phyloP scores from a whole-genome alignment of 2,329 filamentous ascomycete species.

The Fusarium sp. region DNA sequence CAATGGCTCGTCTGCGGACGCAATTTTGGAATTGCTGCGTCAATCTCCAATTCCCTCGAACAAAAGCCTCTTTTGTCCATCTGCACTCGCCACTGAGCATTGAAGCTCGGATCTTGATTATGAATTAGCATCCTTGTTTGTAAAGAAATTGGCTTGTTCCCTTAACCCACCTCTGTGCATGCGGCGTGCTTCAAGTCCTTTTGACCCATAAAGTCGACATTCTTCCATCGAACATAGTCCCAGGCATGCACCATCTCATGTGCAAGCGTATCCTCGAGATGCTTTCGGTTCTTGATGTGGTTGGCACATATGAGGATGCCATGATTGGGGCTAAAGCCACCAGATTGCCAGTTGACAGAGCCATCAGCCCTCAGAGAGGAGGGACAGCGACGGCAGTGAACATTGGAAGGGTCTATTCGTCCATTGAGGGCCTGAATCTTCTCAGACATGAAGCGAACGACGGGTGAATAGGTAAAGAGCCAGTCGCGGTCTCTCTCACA shows the following conservation, averaged over 20 bases:
- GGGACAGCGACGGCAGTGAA: conserved; percentile 83
- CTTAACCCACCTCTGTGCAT: conserved; percentile 83
- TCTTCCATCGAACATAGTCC: conserved; percentile 89
- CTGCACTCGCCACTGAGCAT: conserved; percentile 95
- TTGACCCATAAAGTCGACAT: conserved; percentile 76
- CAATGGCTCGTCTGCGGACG: conserved; percentile 81
- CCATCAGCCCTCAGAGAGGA: conserved; percentile 65
- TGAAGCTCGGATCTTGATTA: conserved; percentile 81
- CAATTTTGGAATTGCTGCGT: conserved; percentile 95
- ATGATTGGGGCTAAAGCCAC: conserved; percentile 86
- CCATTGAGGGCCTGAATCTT: conserved; percentile 85
- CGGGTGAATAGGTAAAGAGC: conserved; percentile 84
- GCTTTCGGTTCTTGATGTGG: conserved; percentile 79
- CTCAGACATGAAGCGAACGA: conserved; percentile 86
- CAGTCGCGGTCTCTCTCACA: conserved; percentile 88
- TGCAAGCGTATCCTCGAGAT: conserved; percentile 91
- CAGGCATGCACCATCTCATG: conserved; percentile 99
- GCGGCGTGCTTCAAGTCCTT: conserved; percentile 87
- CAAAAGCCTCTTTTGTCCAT: conserved; percentile 87
- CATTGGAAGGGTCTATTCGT: conserved; percentile 75
- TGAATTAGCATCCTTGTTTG: not conserved
- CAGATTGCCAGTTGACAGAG: conserved; percentile 71
- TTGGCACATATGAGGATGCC: conserved; percentile 96
- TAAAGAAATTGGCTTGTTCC: not conserved
- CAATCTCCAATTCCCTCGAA: conserved; percentile 84